Evolutionary conservation across 352 stramenopile species (phyloP).

Genomic region (Globisporangium irregulare): DNA sequence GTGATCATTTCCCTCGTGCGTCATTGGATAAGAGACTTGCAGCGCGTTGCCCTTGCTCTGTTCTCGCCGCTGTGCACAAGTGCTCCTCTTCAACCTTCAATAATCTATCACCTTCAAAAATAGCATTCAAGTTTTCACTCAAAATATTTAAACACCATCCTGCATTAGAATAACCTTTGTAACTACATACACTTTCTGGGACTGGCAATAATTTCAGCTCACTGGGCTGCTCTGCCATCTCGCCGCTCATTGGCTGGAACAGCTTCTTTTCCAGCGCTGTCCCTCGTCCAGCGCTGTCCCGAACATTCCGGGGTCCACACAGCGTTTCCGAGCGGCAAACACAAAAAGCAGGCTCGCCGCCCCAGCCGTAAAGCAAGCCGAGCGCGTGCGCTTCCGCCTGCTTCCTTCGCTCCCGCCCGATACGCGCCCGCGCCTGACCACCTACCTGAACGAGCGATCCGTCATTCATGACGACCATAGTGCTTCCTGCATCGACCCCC

Average conservation of each 20-base stretch:
- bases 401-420: neutral
- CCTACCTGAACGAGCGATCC: neutral
- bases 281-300: constrained; percentile 5
- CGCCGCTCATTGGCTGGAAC: constrained; percentile 7
- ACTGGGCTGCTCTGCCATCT: neutral
- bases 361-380: constrained; percentile 2
- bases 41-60: neutral
- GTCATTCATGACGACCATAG: constrained; percentile 48
- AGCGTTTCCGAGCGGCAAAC: constrained; percentile 5
- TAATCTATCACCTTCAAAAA: neutral
- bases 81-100: neutral
- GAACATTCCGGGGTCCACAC: constrained; percentile 1
- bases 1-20: neutral
- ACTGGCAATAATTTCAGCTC: constrained; percentile 3
- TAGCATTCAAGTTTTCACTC: too few species aligned
- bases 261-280: constrained; percentile 8
- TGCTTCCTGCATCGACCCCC: constrained; percentile 35
- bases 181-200: neutral
- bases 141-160: neutral
- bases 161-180: neutral
- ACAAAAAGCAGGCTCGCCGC: constrained; percentile 1
- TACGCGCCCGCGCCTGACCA: neutral
- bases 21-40: constrained; percentile 5
- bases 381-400: neutral
- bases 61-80: neutral